Base-by-base conservation (phyloP, 805 yeast species). In the Ogataea methylovora region DNA sequence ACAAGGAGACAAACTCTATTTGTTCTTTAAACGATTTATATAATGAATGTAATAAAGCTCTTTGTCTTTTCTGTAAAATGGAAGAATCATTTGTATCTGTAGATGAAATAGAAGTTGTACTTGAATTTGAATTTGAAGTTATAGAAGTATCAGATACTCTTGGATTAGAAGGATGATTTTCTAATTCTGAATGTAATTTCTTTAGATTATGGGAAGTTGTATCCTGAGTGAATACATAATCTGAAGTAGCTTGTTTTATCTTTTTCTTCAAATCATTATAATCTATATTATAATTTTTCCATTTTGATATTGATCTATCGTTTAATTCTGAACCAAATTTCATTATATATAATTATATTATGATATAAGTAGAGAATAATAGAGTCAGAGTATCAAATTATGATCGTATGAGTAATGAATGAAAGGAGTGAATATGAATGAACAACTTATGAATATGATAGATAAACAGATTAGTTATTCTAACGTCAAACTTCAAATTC, bases 251-350 rank as follows among this genome's bases (percentile, higher is more conserved):
- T 15, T 56, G 52, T 46, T 79, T 70, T 38, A 88, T 84, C 29
- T 71, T 66, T 4, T 60, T 58, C 56, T 87, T 88, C 37, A 88
- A 54, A 24, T 77, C 84, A 44, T 85, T 81, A 58, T 88, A 88
- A 49, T 85, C 87, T 27, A 88, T 67, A 55, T 88, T 86, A 58
- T 84, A 80, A 41, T 74, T 72, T 47, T 73, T 72, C 97, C 97
- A 88, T 61, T 84, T 92, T 2, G 88, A 86, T 17, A 86, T 82
- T 10, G 95, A 82, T 45, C 85, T 69, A 43, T 73, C 76, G 34
- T 71, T 64, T 16, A 88, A 67, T 49, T 82, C 87, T 27, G 74
- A 67, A 33, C 96, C 95, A 56, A 87, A 88, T 60, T 86, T 90
- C 97, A 88, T 88, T 5, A 6, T 19, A 26, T 8, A 26, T 5